Base-by-base conservation (phyloP, 805 yeast genomes). In the Candida peoriensis region DNA sequence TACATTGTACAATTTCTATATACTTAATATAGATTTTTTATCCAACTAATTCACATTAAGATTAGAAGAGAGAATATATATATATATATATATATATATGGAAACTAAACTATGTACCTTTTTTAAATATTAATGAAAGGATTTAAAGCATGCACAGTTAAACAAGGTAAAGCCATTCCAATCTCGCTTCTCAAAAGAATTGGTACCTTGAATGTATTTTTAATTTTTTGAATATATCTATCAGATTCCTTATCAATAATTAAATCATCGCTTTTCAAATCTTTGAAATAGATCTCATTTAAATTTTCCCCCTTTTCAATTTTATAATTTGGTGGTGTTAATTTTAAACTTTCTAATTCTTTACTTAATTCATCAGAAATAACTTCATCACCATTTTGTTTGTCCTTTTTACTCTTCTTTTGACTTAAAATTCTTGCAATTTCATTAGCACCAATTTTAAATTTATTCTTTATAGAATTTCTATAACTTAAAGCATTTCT, bases 91-190 rank as follows among this genome's bases (percentile, higher is more conserved):
- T n/a, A n/a, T n/a, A n/a, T n/a, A n/a, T n/a, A n/a, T n/a, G n/a
- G n/a, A n/a, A n/a, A n/a, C n/a, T n/a, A n/a, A n/a, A n/a, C n/a
- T n/a, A n/a, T n/a, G n/a, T n/a, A n/a, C n/a, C 20, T 25, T 8
- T 25, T 13, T 37, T 31, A 48, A 36, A 48, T 48, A 19, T 52
- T 56, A 13, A 57, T 63, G 56, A 89, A 90, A 21, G 98, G 98
- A 52, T 90, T 90, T 53, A 89, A 66, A 7, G 90, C 83, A 50
- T 96, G 74, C 12, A 93, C 96, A 4, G 96, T 86, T 49, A 90
- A 70, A 58, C 97, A 90, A 13, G 98, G 98, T 35, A 90, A 68
- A 3, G 96, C 90, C 89, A 87, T 87, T 33, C 96, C 97, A 34
- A 88, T 76, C 57, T 89, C 97, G 0, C 96, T 87, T 50, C 96